phyloP scores from a whole-genome alignment of 148 eudicot species.

The Bassia scoparia region DNA sequence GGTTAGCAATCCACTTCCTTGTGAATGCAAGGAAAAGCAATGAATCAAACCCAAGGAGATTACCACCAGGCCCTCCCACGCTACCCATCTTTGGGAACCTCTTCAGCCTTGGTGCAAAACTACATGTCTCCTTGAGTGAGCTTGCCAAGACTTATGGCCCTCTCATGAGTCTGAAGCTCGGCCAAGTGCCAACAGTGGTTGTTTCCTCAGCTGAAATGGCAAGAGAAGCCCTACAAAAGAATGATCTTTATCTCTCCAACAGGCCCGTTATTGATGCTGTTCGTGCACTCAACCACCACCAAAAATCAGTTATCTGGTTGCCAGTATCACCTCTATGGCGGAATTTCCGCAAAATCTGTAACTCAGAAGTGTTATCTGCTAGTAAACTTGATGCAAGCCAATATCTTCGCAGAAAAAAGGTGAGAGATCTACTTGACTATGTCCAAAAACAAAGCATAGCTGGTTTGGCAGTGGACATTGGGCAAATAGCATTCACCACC shows the following conservation, averaged over 20 bases:
- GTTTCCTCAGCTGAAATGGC: constrained; percentile 25
- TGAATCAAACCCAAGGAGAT: neutral
- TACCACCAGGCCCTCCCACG: constrained; percentile 27
- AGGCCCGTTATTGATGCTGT: constrained; percentile 20
- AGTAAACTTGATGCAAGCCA: constrained; percentile 12
- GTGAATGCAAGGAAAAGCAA: constrained; percentile 10
- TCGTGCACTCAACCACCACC: constrained; percentile 18
- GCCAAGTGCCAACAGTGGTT: constrained; percentile 22
- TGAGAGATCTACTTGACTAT: constrained; percentile 19
- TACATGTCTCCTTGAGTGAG: constrained; percentile 23
- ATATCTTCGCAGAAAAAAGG: constrained; percentile 2
- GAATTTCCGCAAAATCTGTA: constrained; percentile 23
- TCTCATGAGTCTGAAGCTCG: constrained; percentile 26
- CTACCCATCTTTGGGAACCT: constrained; percentile 27
- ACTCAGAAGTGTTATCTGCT: constrained; percentile 5
- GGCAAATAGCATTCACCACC: constrained; percentile 17
- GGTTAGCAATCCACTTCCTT: constrained; percentile 18
- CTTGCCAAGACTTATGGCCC: constrained; percentile 29
- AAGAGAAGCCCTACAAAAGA: constrained; percentile 29
- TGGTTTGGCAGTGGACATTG: constrained; percentile 17
- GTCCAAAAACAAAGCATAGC: constrained; percentile 5
- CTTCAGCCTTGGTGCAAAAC: constrained; percentile 27
- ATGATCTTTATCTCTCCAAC: constrained; percentile 18
- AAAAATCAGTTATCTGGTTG: constrained; percentile 19
- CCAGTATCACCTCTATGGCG: constrained; percentile 17